These are phyloP conservation scores for Fraxinus dipetala DNA, from an alignment of 305 asterid species.

Conservation along the genomic window DNA sequence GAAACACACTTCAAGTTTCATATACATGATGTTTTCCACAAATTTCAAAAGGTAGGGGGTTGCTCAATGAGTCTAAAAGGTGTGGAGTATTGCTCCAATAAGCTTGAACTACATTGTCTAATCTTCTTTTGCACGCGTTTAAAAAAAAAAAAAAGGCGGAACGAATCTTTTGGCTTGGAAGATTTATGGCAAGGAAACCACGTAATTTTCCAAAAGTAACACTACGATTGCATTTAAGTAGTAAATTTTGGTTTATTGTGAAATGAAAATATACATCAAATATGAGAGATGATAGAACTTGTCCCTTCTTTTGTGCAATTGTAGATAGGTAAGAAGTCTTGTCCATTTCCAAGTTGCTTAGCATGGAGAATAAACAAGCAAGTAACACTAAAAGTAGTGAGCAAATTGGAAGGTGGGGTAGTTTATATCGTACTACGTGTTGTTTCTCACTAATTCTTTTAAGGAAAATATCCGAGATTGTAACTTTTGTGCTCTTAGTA, in stretches of 20 bases:
- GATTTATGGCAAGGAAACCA: not conserved
- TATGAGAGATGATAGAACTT: not conserved
- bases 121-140: too few species aligned
- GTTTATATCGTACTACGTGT: not conserved
- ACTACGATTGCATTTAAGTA: not conserved
- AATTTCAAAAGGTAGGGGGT: too few species aligned
- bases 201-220: not conserved
- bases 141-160: not conserved
- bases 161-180: not conserved
- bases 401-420: not conserved
- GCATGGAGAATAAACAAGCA: not conserved
- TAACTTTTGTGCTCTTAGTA: not conserved
- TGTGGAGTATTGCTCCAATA: too few species aligned
- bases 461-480: not conserved
- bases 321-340: not conserved
- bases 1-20: too few species aligned
- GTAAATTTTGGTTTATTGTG: not conserved
- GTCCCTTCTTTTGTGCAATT: not conserved
- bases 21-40: too few species aligned
- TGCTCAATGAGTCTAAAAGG: too few species aligned
- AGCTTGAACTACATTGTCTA: not conserved
- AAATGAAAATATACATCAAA: not conserved
- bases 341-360: not conserved
- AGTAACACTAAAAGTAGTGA: not conserved
- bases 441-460: not conserved